phyloP scores from a whole-genome alignment of 2,329 filamentous ascomycete genomes.

The Paracoccidioides brasiliensis region DNA sequence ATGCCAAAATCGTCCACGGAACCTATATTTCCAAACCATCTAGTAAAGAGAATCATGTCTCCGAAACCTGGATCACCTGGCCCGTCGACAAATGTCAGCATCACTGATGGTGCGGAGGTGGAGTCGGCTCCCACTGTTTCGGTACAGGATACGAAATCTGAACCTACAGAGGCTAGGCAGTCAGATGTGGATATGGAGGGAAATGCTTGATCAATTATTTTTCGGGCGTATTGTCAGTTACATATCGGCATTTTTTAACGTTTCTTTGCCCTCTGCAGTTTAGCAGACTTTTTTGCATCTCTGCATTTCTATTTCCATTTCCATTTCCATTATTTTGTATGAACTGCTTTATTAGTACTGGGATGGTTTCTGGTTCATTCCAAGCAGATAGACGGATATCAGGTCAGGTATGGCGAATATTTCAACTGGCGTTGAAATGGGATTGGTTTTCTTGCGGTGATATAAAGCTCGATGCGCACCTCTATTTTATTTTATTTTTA shows the following conservation, averaged over 20 bases:
- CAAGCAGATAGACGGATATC: background rate
- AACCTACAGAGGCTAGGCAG: background rate
- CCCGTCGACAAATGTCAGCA: constrained; percentile 10
- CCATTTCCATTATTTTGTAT: background rate
- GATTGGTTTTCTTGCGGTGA: background rate
- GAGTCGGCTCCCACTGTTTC: constrained; percentile 7
- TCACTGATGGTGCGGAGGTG: constrained; percentile 5
- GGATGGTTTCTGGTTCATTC: background rate
- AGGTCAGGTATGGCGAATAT: background rate
- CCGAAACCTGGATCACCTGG: constrained; percentile 11
- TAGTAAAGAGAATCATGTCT: constrained; percentile 6
- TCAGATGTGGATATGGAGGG: constrained; percentile 1
- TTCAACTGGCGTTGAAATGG: background rate
- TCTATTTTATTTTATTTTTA: background rate
- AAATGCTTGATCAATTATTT: background rate
- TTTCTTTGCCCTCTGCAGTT: background rate
- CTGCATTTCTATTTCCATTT: background rate
- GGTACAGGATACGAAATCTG: constrained; percentile 7
- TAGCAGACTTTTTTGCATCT: background rate
- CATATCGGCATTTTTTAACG: background rate
- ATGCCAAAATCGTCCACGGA: background rate
- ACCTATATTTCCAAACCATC: constrained; percentile 7
- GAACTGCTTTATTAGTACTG: background rate
- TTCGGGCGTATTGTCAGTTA: background rate
- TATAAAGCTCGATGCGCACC: background rate